phyloP scores from a whole-genome alignment of 129 eudicot genomes.

The carrot (Daucus carota) region DH1_v3.0 NC_030386.2:35661501-35662000 shows the following conservation, averaged over 20 bases:
- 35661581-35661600: background rate
- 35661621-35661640: background rate
- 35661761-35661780: slow-evolving; percentile 61
- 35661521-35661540: background rate
- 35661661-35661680: background rate
- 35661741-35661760: slow-evolving; percentile 72
- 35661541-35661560: background rate
- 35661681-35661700: background rate
- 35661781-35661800: slow-evolving; percentile 64
- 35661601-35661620: background rate
- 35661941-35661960: background rate
- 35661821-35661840: slow-evolving; percentile 88
- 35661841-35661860: slow-evolving; percentile 93
- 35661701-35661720: slow-evolving; percentile 45
- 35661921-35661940: background rate
- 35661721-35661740: slow-evolving; percentile 59
- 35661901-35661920: slow-evolving; percentile 39
- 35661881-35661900: slow-evolving; percentile 83
- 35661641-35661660: background rate
- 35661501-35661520: background rate
- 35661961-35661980: background rate
- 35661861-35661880: slow-evolving; percentile 93
- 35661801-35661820: slow-evolving; percentile 77
- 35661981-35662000: slow-evolving; percentile 97
- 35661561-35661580: background rate